Percentiles rank a stretch among this genome's conserved stretches.
Conservation (phyloP, 176 grass and related monocot genomes). For the Carex myosuroides region DNA sequence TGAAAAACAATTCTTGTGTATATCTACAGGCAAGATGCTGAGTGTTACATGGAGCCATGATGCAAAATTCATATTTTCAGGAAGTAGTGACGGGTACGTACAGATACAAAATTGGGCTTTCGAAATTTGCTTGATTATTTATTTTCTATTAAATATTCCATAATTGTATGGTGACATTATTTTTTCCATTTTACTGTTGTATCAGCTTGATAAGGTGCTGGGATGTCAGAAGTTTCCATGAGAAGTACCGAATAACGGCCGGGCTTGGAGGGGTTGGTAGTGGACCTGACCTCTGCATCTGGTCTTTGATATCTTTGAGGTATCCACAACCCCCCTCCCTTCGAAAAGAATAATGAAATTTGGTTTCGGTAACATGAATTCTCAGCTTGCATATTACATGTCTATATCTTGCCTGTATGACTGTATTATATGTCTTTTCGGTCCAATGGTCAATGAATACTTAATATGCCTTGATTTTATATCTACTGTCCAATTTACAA, state of each 20-base stretch:
- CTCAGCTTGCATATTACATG: neutral
- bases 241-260: conserved; percentile 80
- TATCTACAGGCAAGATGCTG: conserved; percentile 54
- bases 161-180: neutral
- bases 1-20: neutral
- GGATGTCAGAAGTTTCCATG: conserved; percentile 72
- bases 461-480: neutral
- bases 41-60: conserved; percentile 86
- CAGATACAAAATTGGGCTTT: conserved; percentile 8
- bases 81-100: conserved; percentile 90
- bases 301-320: conserved; percentile 78
- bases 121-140: conserved; percentile 6
- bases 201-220: conserved; percentile 89
- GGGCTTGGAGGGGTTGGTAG: conserved; percentile 76
- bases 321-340: conserved; percentile 26
- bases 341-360: conserved; percentile 11
- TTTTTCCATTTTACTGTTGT: neutral
- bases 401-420: conserved; percentile 12
- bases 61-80: conserved; percentile 67
- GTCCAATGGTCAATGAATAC: neutral
- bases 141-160: neutral
- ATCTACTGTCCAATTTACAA: neutral
- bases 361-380: conserved; percentile 17
- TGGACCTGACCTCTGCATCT: conserved; percentile 62
- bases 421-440: neutral